Evolutionary conservation across 2,329 filamentous ascomycete genomes (phyloP).

Genomic region (Exophiala calicioides): DNA sequence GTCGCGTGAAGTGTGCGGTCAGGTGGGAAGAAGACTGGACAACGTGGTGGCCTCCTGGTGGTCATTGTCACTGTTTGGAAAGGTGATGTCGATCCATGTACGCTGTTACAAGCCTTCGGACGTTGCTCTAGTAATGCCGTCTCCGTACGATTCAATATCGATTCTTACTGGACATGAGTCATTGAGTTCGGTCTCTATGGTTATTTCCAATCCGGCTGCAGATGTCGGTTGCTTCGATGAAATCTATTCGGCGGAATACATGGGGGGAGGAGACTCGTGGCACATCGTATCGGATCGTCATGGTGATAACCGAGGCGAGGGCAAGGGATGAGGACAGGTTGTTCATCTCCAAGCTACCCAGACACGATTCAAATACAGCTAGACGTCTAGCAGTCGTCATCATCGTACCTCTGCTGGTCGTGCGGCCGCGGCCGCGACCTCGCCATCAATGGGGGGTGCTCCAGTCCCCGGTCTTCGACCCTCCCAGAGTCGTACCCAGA

Average conservation of each 20-base stretch:
- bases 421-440: conserved; percentile 57
- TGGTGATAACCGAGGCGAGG: neutral
- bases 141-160: too few relatives aligned
- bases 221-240: too few relatives aligned
- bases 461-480: conserved; percentile 47
- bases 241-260: neutral
- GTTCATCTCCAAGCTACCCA: neutral
- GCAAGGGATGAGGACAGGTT: neutral
- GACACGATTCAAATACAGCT: neutral
- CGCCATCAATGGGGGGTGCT: conserved; percentile 58
- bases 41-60: too few relatives aligned
- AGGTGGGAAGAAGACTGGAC: too few relatives aligned
- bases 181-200: too few relatives aligned
- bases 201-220: too few relatives aligned
- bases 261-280: neutral
- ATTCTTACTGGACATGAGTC: too few relatives aligned
- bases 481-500: conserved; percentile 87
- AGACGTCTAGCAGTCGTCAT: neutral
- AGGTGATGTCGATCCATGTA: too few relatives aligned
- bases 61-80: too few relatives aligned
- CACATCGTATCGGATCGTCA: neutral
- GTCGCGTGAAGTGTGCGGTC: too few relatives aligned
- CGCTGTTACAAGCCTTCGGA: too few relatives aligned
- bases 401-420: conserved; percentile 37
- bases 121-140: too few relatives aligned